These are phyloP conservation scores for Pachyrhizus erosus DNA, from an alignment of 306 rosid species.

Conservation along the genomic window DNA sequence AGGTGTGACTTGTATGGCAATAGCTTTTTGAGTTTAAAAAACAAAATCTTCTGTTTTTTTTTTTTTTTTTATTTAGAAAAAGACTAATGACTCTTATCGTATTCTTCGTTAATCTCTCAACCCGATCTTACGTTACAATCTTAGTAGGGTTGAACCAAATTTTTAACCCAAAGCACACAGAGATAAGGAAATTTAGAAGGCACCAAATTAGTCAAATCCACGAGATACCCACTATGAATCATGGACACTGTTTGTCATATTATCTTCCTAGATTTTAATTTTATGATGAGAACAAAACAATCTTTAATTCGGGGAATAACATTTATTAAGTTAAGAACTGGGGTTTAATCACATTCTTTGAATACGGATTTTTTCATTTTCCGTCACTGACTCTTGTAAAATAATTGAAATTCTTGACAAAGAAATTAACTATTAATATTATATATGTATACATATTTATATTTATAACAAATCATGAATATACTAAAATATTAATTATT, in stretches of 20 bases:
- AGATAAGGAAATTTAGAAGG: background rate
- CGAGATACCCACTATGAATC: slow-evolving; percentile 69
- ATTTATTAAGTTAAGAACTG: background rate
- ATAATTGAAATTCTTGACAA: background rate
- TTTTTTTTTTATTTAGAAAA: background rate
- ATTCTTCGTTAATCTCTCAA: background rate
- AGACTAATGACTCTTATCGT: background rate
- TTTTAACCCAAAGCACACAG: slow-evolving; percentile 32
- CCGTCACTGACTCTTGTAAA: background rate
- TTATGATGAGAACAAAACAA: background rate
- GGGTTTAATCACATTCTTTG: background rate
- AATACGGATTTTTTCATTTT: background rate
- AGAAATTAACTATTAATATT: background rate
- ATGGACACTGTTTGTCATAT: slow-evolving; percentile 54
- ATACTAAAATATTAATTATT: too few species aligned
- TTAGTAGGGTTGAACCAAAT: slow-evolving; percentile 46
- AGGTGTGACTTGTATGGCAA: slow-evolving; percentile 22
- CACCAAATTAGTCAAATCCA: slow-evolving; percentile 61
- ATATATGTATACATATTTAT: too few species aligned
- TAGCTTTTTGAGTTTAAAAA: slow-evolving; percentile 13
- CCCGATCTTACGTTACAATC: slow-evolving; percentile 3
- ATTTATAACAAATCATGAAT: too few species aligned
- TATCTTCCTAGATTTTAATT: background rate
- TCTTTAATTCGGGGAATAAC: slow-evolving; percentile 34
- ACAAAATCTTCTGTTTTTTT: background rate